Evolutionary conservation across 345 rosid genomes (phyloP).

Genomic region (Heritiera littoralis): DNA sequence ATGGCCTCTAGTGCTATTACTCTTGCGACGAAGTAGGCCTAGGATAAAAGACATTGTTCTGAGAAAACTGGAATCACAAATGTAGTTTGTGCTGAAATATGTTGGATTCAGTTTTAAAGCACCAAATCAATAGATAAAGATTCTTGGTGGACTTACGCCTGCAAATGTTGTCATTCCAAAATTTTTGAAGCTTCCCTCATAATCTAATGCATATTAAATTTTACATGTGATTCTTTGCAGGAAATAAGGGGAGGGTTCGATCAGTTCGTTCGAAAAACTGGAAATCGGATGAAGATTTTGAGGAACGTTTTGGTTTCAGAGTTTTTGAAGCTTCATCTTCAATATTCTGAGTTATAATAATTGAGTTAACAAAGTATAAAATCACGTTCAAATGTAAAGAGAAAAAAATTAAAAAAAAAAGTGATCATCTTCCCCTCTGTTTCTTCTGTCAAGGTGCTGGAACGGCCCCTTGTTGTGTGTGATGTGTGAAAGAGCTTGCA

Average conservation of each 20-base stretch:
- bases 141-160: background rate
- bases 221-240: conserved; percentile 11
- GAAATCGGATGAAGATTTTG: background rate
- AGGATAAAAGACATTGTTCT: too few species aligned
- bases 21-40: too few species aligned
- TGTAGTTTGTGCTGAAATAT: background rate
- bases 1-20: too few species aligned
- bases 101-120: background rate
- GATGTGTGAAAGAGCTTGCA: conserved; percentile 5
- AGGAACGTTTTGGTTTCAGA: background rate
- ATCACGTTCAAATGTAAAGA: background rate
- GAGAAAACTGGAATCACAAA: too few species aligned
- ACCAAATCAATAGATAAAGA: background rate
- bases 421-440: background rate
- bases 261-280: background rate
- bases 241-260: conserved; percentile 11
- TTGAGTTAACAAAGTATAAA: background rate
- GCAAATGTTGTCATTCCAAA: background rate
- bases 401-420: background rate
- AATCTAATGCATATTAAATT: background rate
- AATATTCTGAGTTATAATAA: background rate
- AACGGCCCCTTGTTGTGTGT: background rate
- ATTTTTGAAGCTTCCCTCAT: background rate
- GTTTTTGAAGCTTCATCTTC: conserved; percentile 1
- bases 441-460: background rate